Base-by-base conservation (phyloP, 495 filamentous ascomycete genomes). In the Paragyromitra xinjiangensis region DNA sequence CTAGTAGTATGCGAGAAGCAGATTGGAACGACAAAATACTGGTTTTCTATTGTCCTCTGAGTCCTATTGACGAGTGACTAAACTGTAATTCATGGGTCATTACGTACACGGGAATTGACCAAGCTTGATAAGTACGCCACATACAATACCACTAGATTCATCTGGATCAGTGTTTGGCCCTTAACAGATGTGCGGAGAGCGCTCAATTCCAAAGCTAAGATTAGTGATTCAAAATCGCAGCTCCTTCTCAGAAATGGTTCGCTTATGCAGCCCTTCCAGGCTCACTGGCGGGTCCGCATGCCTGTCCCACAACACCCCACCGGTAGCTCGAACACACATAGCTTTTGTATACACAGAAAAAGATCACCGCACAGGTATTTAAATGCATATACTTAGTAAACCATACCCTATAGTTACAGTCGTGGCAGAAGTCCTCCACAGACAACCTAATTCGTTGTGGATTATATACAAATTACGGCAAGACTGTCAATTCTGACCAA, bases 231-330 rank as follows among this genome's bases (percentile, higher is more conserved):
- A 19, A 55, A 8, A 19, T 7, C 51, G 51, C 51, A 16, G 61
- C 42, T 19, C 9, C n/a, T 51, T 48, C 16, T 26, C n/a, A 14
- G 19, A 59, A 1, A 59, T 12, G 0, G n/a, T 68, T 68, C 65
- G 65, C 65, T 68, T 68, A 68, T 68, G 65, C 48, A 42, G 65
- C 44, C 45, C 29, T 34, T 34, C 29, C 29, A 34, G 29, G 29
- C 29, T 34, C 29, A 29, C 26, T 29, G 26, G 42, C 64, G 44
- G 44, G 64, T 66, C 44, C 64, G n/a, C 26, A 26, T 45, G 68
- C 14, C 3, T 62, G 26, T 37, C 19, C 22, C 55, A 70, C 12
- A 14, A 22, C 14, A 22, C 19, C 19, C 19, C 19, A 22, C 19
- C 19, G n/a, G 51, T 22, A 22, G 14, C 8, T 8, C 51, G 3